A percentile compares a stretch with the other conserved stretches of the same genome.
phyloP scores from a whole-genome alignment of 1,284 basidiomycete genomes.

The Xanthoconium separans region DNA sequence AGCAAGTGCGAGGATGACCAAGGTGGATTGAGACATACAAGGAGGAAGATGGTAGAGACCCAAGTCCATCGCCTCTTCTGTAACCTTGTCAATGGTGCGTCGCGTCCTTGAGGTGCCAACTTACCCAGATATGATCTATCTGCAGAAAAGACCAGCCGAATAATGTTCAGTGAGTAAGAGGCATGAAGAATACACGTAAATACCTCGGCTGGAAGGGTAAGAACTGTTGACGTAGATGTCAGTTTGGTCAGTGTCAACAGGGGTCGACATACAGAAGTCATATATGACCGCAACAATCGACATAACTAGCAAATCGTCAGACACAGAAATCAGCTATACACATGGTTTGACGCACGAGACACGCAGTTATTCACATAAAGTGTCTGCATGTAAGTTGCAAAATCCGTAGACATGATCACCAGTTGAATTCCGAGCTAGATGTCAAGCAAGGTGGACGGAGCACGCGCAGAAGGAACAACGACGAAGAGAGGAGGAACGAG shows the following conservation, averaged over 20 bases:
- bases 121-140: conserved; percentile 12
- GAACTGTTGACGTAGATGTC: not conserved
- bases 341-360: conserved; percentile 3
- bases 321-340: not conserved
- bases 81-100: not conserved
- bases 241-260: not conserved
- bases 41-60: conserved; percentile 5
- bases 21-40: not conserved
- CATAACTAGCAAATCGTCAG: conserved; percentile 2
- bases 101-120: not conserved
- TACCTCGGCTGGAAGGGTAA: conserved; percentile 10
- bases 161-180: not conserved
- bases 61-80: conserved; percentile 11
- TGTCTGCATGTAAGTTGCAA: not conserved
- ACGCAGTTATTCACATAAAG: conserved; percentile 10
- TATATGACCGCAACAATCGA: not conserved
- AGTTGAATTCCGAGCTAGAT: not conserved
- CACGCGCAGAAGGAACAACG: not conserved
- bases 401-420: conserved; percentile 4
- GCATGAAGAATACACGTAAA: not conserved
- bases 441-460: too few relatives aligned
- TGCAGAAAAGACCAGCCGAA: not conserved
- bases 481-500: not conserved
- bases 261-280: conserved; percentile 7
- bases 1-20: not conserved